phyloP scores from a whole-genome alignment of 495 filamentous ascomycete species.

The Podospora tetraspora region DNA sequence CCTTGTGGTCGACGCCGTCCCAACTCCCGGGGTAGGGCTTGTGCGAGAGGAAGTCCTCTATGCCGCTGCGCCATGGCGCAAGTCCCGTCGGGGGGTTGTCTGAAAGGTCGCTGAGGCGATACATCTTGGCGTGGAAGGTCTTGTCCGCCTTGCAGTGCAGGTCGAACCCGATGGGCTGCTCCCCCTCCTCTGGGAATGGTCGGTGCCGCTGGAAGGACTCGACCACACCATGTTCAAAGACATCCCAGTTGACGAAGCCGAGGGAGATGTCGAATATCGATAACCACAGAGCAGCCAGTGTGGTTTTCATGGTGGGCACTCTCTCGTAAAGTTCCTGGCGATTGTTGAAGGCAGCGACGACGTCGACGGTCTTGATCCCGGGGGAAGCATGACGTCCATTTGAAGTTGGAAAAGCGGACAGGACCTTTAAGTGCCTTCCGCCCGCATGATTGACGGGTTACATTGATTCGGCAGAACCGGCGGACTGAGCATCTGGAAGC shows the following conservation, averaged over 20 bases:
- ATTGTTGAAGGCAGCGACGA: neutral
- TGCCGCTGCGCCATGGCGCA: slow-evolving; percentile 23
- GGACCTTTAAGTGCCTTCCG: slow-evolving; percentile 2
- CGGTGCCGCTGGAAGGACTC: slow-evolving; percentile 29
- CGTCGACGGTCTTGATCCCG: neutral
- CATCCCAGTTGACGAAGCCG: slow-evolving; percentile 30
- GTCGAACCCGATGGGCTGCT: slow-evolving; percentile 27
- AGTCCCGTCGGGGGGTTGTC: slow-evolving; percentile 21
- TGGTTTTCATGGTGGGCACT: neutral
- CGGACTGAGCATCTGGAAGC: neutral
- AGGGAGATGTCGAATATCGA: neutral
- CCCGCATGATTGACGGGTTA: neutral
- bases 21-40: slow-evolving; percentile 27
- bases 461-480: neutral
- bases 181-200: slow-evolving; percentile 31
- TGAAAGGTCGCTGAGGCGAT: slow-evolving; percentile 27
- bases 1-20: slow-evolving; percentile 35
- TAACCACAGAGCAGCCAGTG: neutral
- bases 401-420: neutral
- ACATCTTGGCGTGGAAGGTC: slow-evolving; percentile 28
- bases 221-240: slow-evolving; percentile 29
- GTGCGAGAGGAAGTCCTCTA: slow-evolving; percentile 22
- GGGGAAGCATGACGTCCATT: neutral
- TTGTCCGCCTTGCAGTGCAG: slow-evolving; percentile 24
- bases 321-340: neutral